Evolutionary conservation across 1,139 yeast genomes (phyloP).

Genomic region (Saccharomyces hybrid): DNA sequence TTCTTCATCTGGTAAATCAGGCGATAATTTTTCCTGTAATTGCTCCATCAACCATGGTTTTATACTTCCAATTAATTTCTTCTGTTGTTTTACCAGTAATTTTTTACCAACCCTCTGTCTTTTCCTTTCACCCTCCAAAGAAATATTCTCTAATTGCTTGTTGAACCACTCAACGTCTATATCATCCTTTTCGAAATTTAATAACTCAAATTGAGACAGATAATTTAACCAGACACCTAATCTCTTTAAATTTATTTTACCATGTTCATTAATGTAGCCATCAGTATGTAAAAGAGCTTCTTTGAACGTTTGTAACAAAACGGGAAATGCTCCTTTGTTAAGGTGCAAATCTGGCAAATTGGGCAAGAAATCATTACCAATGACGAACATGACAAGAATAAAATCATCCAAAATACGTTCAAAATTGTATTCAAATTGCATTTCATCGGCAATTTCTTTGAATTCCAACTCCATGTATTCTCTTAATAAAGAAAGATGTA

Average conservation of each 20-base stretch:
- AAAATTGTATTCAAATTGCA: constrained; percentile 69
- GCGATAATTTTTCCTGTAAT: constrained; percentile 30
- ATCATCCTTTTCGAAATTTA: constrained; percentile 66
- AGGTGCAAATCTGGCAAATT: constrained; percentile 88
- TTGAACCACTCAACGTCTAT: constrained; percentile 92
- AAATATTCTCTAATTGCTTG: constrained; percentile 70
- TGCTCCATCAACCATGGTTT: constrained; percentile 62
- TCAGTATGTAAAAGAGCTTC: constrained; percentile 64
- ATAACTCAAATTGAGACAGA: constrained; percentile 65
- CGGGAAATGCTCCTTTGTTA: constrained; percentile 93
- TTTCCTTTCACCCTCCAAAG: constrained; percentile 61
- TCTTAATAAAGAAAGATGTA: constrained; percentile 80
- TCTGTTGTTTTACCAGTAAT: constrained; percentile 64
- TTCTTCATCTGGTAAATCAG: constrained; percentile 35
- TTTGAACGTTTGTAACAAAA: constrained; percentile 79
- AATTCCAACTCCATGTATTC: constrained; percentile 89
- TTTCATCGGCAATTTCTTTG: constrained; percentile 53
- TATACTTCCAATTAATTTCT: constrained; percentile 45
- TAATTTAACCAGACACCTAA: constrained; percentile 66
- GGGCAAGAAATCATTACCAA: constrained; percentile 98
- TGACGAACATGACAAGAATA: constrained; percentile 82
- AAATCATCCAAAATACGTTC: constrained; percentile 90
- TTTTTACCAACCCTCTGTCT: constrained; percentile 60
- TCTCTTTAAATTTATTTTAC: constrained; percentile 67
- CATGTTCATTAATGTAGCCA: constrained; percentile 80